phyloP scores from a whole-genome alignment of 139 green algal genomes.

The Coccomyxa sp. region DNA sequence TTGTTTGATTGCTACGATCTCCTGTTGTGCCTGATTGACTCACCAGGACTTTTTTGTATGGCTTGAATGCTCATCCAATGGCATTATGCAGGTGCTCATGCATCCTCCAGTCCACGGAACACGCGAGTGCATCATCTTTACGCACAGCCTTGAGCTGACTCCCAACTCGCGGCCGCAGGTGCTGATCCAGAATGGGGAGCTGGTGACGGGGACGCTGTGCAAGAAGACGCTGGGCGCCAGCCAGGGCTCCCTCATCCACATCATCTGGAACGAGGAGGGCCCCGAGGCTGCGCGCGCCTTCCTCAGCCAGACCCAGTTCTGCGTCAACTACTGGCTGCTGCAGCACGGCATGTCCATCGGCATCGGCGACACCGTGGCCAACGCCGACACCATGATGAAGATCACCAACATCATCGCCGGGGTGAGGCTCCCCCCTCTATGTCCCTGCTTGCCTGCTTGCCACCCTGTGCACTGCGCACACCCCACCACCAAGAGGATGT shows the following conservation, averaged over 20 bases:
- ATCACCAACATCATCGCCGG: slow-evolving; percentile 92
- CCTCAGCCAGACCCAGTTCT: slow-evolving; percentile 78
- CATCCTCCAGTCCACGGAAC: background rate
- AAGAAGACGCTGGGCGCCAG: slow-evolving; percentile 92
- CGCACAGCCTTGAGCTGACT: too few species aligned
- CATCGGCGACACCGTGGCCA: slow-evolving; percentile 96
- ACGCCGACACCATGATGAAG: slow-evolving; percentile 81
- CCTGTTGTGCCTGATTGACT: too few species aligned
- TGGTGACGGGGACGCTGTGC: slow-evolving; percentile 89
- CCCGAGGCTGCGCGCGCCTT: slow-evolving; percentile 78
- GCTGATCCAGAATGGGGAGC: slow-evolving; percentile 81
- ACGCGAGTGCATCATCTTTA: background rate
- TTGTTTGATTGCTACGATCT: too few species aligned
- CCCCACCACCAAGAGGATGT: too few species aligned
- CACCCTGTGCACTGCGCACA: too few species aligned
- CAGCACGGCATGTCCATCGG: slow-evolving; percentile 93
- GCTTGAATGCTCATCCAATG: background rate
- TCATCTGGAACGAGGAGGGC: slow-evolving; percentile 93
- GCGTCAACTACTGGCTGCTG: slow-evolving; percentile 96
- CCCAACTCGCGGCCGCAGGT: slow-evolving; percentile 75
- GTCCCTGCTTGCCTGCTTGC: too few species aligned
- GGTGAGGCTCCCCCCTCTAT: too few species aligned
- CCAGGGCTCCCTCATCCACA: slow-evolving; percentile 86
- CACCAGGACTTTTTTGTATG: too few species aligned
- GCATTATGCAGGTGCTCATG: background rate